phyloP scores from a whole-genome alignment of 805 yeast species.

The Clavispora fructus region DNA sequence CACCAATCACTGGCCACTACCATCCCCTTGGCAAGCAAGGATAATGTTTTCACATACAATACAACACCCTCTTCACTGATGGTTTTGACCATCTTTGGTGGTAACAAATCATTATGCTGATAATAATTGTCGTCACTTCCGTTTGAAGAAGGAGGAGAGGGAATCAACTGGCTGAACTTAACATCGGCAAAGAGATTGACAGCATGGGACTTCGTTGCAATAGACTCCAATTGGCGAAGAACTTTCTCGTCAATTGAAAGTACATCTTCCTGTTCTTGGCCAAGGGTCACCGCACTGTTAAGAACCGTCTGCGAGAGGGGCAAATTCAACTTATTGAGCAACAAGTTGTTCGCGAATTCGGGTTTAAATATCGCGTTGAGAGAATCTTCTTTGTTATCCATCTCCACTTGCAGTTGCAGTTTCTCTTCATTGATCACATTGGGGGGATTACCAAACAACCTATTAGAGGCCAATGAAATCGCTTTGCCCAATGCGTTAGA shows the following conservation, averaged over 20 bases:
- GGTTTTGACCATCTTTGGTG: conserved; percentile 50
- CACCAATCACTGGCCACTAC: conserved; percentile 86
- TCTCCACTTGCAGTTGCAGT: background rate
- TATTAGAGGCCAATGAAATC: conserved; percentile 77
- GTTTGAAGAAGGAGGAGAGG: conserved; percentile 56
- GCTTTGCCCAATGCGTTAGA: conserved; percentile 88
- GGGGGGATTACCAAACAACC: conserved; percentile 59
- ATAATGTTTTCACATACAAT: conserved; percentile 76
- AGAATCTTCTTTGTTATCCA: background rate
- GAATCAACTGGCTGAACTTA: conserved; percentile 79
- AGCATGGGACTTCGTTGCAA: conserved; percentile 89
- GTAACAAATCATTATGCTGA: conserved; percentile 42
- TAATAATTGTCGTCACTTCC: conserved; percentile 31
- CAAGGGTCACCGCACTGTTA: conserved; percentile 9
- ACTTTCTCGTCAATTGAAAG: conserved; percentile 32
- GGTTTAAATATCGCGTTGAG: conserved; percentile 21
- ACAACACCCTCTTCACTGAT: conserved; percentile 84
- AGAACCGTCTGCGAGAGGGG: conserved; percentile 24
- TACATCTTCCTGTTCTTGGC: conserved; percentile 1
- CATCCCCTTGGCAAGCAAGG: conserved; percentile 84
- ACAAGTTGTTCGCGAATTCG: conserved; percentile 30
- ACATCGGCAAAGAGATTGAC: conserved; percentile 85
- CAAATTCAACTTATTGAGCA: conserved; percentile 29
- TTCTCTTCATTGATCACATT: conserved; percentile 3
- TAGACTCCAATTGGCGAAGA: conserved; percentile 51